Conservation (phyloP, 441 rosid species). For the Aleurites moluccanus region DNA sequence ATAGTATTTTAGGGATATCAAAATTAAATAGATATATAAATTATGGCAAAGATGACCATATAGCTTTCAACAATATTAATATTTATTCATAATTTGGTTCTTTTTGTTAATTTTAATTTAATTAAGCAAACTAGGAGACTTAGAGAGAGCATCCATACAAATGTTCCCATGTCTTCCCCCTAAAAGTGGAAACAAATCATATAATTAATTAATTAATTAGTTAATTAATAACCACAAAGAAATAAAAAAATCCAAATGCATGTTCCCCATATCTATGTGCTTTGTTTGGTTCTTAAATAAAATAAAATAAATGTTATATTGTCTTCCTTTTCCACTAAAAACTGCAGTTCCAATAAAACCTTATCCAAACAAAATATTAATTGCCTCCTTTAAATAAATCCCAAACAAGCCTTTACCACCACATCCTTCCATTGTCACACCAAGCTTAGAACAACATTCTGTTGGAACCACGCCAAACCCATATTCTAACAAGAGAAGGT, state of each 20-base stretch:
- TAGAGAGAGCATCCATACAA: not conserved
- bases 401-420: too few relatives aligned
- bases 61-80: not conserved
- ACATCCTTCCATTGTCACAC: not conserved
- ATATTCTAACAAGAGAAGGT: slow-evolving; percentile 5
- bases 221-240: not conserved
- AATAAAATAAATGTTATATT: not conserved
- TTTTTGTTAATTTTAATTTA: not conserved
- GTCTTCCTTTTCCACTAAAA: not conserved
- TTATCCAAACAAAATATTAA: not conserved
- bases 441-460: not conserved
- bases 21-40: too few relatives aligned
- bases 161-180: slow-evolving; percentile 19
- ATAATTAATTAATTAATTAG: not conserved
- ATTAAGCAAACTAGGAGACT: not conserved
- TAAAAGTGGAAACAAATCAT: slow-evolving; percentile 10
- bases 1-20: too few relatives aligned
- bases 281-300: slow-evolving; percentile 2
- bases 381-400: not conserved
- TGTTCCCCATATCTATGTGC: slow-evolving; percentile 9
- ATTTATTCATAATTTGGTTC: not conserved
- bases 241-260: not conserved
- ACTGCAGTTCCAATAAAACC: not conserved
- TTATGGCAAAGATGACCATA: not conserved
- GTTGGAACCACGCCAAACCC: slow-evolving; percentile 4